Evolutionary conservation across 352 stramenopile genomes (phyloP).

Genomic region (Globisporangium spiculum): DNA sequence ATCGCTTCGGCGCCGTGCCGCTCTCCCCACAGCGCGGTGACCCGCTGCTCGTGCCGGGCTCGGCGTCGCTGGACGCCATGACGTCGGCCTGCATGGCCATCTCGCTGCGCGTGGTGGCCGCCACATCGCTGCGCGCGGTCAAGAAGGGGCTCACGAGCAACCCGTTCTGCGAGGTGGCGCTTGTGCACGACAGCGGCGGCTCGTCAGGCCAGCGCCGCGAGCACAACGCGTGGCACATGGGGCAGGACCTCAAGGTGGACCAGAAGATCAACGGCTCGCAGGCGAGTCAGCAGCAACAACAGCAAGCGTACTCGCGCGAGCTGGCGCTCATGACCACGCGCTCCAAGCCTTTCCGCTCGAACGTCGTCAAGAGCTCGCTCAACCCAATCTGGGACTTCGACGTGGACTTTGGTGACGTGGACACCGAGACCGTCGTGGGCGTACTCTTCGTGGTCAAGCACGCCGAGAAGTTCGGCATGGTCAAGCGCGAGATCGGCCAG

Average conservation of each 20-base stretch:
- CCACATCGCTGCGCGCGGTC: conserved; percentile 56
- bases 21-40: conserved; percentile 55
- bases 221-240: conserved; percentile 41
- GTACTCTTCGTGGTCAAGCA: conserved; percentile 69
- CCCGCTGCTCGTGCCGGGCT: conserved; percentile 56
- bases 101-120: conserved; percentile 55
- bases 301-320: conserved; percentile 10
- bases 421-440: conserved; percentile 60
- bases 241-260: conserved; percentile 40
- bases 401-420: conserved; percentile 76
- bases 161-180: conserved; percentile 67
- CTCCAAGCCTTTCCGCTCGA: conserved; percentile 54
- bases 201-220: conserved; percentile 22
- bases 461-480: conserved; percentile 66
- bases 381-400: conserved; percentile 84
- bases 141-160: conserved; percentile 70
- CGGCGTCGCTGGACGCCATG: conserved; percentile 59
- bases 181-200: conserved; percentile 58
- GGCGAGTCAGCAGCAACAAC: conserved; percentile 14
- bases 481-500: conserved; percentile 75
- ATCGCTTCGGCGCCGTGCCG: conserved; percentile 44
- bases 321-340: conserved; percentile 22
- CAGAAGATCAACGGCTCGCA: conserved; percentile 25
- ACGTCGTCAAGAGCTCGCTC: conserved; percentile 64
- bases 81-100: conserved; percentile 53